Conservation (phyloP, 495 filamentous ascomycete species). For the Penicillium egyptiacum region DNA sequence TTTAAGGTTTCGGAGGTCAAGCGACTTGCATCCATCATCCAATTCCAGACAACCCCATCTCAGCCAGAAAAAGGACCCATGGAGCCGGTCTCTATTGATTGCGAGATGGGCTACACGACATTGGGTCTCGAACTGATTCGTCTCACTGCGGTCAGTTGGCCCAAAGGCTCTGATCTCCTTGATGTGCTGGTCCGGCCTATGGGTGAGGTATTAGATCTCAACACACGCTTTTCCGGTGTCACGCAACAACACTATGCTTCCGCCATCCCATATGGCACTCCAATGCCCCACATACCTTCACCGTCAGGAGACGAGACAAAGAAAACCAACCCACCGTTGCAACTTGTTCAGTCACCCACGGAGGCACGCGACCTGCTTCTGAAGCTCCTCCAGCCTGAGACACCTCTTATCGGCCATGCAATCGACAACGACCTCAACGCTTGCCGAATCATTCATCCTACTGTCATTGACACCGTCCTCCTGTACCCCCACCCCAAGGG, state of each 20-base stretch:
- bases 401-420: slow-evolving; percentile 87
- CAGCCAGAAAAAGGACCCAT: slow-evolving; percentile 45
- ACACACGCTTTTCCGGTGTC: slow-evolving; percentile 86
- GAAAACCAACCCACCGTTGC: slow-evolving; percentile 43
- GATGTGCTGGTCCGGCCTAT: slow-evolving; percentile 85
- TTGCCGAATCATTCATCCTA: slow-evolving; percentile 77
- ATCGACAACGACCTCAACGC: slow-evolving; percentile 93
- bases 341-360: slow-evolving; percentile 67
- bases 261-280: slow-evolving; percentile 59
- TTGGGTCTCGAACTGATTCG: slow-evolving; percentile 84
- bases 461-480: slow-evolving; percentile 81
- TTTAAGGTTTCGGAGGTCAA: slow-evolving; percentile 80
- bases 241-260: slow-evolving; percentile 68
- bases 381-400: slow-evolving; percentile 64
- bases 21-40: slow-evolving; percentile 71
- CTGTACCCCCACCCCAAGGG: slow-evolving; percentile 76
- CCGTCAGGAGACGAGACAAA: slow-evolving; percentile 16
- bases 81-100: slow-evolving; percentile 77
- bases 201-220: slow-evolving; percentile 84
- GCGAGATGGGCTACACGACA: slow-evolving; percentile 96
- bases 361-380: slow-evolving; percentile 74
- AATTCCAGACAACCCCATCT: slow-evolving; percentile 73
- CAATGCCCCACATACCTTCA: slow-evolving; percentile 14
- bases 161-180: slow-evolving; percentile 66
- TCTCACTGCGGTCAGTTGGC: slow-evolving; percentile 85